Evolutionary conservation across 768 basidiomycete genomes (phyloP).

Genomic region (Glaciozyma martinii): DNA sequence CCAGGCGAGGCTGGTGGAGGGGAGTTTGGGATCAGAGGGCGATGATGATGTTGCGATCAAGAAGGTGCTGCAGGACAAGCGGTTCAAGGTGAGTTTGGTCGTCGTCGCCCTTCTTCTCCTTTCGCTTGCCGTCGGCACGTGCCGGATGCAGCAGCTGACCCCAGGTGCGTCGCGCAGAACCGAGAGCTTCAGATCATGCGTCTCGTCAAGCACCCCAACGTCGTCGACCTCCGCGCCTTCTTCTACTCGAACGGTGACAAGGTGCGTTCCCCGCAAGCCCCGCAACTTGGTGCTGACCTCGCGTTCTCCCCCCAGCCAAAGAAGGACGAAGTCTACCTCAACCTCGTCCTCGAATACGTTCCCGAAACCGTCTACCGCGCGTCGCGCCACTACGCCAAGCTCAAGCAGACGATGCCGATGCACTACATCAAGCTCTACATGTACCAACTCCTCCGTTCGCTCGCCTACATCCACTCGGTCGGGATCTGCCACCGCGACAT

Average conservation of each 20-base stretch:
- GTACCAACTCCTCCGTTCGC: conserved; percentile 95
- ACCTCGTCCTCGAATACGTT: conserved; percentile 97
- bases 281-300: conserved; percentile 5
- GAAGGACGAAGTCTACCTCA: conserved; percentile 99
- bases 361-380: conserved; percentile 99
- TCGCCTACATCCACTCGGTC: conserved; percentile 98
- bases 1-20: conserved; percentile 69
- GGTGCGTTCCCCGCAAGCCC: conserved; percentile 47
- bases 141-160: not conserved
- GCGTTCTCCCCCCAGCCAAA: conserved; percentile 39
- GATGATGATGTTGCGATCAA: conserved; percentile 93
- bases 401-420: conserved; percentile 99
- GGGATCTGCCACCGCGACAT: conserved; percentile 99
- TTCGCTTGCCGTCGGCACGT: not conserved
- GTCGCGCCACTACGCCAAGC: conserved; percentile 95
- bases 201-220: conserved; percentile 48
- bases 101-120: not conserved
- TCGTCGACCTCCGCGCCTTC: conserved; percentile 93
- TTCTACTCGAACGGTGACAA: conserved; percentile 99
- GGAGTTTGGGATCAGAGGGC: conserved; percentile 40
- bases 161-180: conserved; percentile 10
- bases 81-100: conserved; percentile 77
- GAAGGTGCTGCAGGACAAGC: conserved; percentile 99
- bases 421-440: conserved; percentile 99
- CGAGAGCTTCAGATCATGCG: conserved; percentile 31